Conservation (phyloP, 2,329 filamentous ascomycete species). For the Ophiostoma ulmi region DNA sequence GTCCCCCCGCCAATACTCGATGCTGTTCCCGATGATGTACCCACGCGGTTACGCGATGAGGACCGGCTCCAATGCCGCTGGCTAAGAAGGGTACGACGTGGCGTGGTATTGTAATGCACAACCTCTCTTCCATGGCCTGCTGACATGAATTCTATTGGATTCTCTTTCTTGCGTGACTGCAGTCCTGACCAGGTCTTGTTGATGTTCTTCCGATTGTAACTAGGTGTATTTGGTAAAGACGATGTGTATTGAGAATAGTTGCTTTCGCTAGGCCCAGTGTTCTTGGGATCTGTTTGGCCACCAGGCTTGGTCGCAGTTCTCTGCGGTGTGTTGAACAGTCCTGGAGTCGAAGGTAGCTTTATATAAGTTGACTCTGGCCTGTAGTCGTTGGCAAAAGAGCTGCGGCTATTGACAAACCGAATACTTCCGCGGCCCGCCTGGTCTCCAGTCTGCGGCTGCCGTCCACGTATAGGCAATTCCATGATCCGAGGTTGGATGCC, state of each 20-base stretch:
- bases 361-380: background rate
- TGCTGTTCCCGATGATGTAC: background rate
- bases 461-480: background rate
- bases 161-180: slow-evolving; percentile 24
- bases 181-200: slow-evolving; percentile 24
- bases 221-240: slow-evolving; percentile 14
- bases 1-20: background rate
- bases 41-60: background rate
- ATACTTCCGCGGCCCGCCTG: slow-evolving; percentile 46
- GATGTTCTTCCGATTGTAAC: slow-evolving; percentile 8
- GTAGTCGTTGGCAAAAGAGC: slow-evolving; percentile 6
- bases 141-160: slow-evolving; percentile 11
- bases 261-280: slow-evolving; percentile 20
- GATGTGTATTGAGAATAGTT: slow-evolving; percentile 19
- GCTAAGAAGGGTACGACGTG: slow-evolving; percentile 15
- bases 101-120: slow-evolving; percentile 8
- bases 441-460: slow-evolving; percentile 23
- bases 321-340: background rate
- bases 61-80: slow-evolving; percentile 19
- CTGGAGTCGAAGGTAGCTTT: background rate
- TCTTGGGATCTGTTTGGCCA: background rate
- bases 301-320: background rate
- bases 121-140: background rate
- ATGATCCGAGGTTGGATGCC: background rate
- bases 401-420: slow-evolving; percentile 41